Percentiles rank a stretch among this genome's conserved stretches.
Evolutionary conservation across 2,329 filamentous ascomycete genomes (phyloP).

Genomic region (Aureobasidium sp.): DNA sequence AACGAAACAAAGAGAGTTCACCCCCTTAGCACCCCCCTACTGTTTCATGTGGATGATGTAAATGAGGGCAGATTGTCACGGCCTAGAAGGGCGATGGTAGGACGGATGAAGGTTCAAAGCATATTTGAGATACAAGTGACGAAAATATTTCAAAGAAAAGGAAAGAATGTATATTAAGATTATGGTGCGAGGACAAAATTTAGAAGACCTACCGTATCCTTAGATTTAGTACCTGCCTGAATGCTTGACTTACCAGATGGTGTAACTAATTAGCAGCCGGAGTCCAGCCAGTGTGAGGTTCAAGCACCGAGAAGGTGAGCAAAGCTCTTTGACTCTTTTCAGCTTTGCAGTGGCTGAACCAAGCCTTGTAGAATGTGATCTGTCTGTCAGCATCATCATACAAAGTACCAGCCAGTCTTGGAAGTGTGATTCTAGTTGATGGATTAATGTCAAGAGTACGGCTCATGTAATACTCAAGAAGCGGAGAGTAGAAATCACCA

Average conservation of each 20-base stretch:
- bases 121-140: background rate
- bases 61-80: too few species aligned
- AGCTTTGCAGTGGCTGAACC: background rate
- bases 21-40: too few species aligned
- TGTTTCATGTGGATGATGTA: too few species aligned
- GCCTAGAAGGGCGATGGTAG: too few species aligned
- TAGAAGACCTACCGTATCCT: background rate
- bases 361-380: constrained; percentile 7
- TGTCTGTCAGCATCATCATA: background rate
- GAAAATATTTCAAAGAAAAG: background rate
- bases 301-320: background rate
- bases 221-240: background rate
- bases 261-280: background rate
- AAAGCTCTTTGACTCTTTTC: background rate
- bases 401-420: background rate
- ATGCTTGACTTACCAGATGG: background rate
- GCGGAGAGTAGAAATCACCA: background rate
- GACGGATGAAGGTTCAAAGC: too few species aligned
- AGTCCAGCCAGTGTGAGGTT: background rate
- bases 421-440: background rate
- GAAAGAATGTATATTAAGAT: background rate
- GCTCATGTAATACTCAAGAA: background rate
- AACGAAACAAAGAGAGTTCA: too few species aligned
- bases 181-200: background rate
- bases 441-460: background rate